These are phyloP conservation scores for Euphrasia arctica DNA, from an alignment of 305 asterid species.

Conservation along the genomic window DNA sequence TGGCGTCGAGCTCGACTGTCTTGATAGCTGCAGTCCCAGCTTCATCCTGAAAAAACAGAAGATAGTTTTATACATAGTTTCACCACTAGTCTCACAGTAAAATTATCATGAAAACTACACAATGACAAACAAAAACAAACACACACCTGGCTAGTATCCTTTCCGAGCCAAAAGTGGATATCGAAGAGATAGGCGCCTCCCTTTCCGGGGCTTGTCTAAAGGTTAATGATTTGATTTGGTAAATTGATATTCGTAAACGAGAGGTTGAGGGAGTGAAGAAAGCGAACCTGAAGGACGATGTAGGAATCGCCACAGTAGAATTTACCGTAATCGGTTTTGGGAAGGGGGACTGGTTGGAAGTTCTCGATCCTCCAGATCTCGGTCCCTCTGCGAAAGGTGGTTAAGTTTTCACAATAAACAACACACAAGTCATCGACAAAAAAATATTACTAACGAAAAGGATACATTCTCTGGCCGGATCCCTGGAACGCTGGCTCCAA, in stretches of 20 bases:
- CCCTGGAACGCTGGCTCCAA: constrained; percentile 73
- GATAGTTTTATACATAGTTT: no score
- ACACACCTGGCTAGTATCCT: constrained; percentile 73
- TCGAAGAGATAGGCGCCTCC: constrained; percentile 60
- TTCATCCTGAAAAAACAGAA: constrained; percentile 51
- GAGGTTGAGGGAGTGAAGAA: constrained; percentile 16
- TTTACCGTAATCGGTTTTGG: constrained; percentile 81
- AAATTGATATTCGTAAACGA: constrained; percentile 12
- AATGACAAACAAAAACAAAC: background rate
- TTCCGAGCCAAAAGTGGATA: constrained; percentile 75
- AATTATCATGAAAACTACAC: background rate
- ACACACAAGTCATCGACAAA: background rate
- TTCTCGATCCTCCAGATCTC: constrained; percentile 95
- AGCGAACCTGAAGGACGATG: constrained; percentile 69
- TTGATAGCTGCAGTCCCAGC: constrained; percentile 83
- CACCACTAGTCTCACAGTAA: no score
- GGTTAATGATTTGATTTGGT: background rate
- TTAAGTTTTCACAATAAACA: constrained; percentile 38
- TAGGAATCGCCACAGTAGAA: constrained; percentile 88
- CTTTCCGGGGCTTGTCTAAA: constrained; percentile 52
- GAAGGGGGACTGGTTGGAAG: constrained; percentile 84
- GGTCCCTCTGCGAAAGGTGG: constrained; percentile 51
- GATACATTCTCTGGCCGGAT: constrained; percentile 71
- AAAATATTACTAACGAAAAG: constrained; percentile 24
- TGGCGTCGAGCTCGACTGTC: constrained; percentile 68